Conservation (phyloP, 768 basidiomycete species). For the Megacollybia marginata region DNA sequence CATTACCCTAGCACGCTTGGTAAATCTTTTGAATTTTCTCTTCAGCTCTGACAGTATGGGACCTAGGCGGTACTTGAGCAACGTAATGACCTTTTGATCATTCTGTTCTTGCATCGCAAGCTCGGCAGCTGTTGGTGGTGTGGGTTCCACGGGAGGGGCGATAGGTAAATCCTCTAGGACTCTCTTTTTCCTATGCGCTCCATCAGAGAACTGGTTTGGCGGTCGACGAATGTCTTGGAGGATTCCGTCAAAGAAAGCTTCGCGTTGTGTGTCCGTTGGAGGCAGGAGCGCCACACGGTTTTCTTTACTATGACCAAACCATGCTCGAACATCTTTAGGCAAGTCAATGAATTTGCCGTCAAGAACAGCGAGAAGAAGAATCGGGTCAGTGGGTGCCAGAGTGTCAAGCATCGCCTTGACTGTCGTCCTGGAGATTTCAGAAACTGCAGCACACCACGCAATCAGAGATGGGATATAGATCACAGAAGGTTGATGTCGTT, state of each 20-base stretch:
- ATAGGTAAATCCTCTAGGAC: constrained; percentile 80
- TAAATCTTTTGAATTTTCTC: constrained; percentile 88
- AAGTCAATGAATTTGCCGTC: constrained; percentile 68
- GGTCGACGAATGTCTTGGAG: constrained; percentile 63
- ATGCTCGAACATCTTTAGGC: constrained; percentile 75
- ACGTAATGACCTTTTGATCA: constrained; percentile 69
- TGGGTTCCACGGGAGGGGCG: constrained; percentile 85
- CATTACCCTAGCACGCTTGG: constrained; percentile 69
- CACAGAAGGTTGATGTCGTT: constrained; percentile 92
- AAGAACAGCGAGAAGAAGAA: constrained; percentile 85
- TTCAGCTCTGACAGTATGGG: constrained; percentile 85
- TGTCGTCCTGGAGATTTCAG: constrained; percentile 78
- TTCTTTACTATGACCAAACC: constrained; percentile 80
- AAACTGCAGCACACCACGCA: constrained; percentile 79
- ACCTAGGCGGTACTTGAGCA: constrained; percentile 87
- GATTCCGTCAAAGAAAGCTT: constrained; percentile 69
- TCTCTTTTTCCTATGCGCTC: constrained; percentile 52
- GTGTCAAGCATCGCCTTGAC: constrained; percentile 89
- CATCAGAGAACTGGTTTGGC: constrained; percentile 83
- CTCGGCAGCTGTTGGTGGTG: constrained; percentile 75
- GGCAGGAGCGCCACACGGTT: constrained; percentile 59
- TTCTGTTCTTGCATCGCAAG: constrained; percentile 75
- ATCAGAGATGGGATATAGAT: constrained; percentile 89
- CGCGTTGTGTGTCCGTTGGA: constrained; percentile 52
- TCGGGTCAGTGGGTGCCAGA: constrained; percentile 84